Evolutionary conservation across 305 asterid species (phyloP), one percentile per base, ranked within the genome.

Genomic region (Striga hermonthica): DNA sequence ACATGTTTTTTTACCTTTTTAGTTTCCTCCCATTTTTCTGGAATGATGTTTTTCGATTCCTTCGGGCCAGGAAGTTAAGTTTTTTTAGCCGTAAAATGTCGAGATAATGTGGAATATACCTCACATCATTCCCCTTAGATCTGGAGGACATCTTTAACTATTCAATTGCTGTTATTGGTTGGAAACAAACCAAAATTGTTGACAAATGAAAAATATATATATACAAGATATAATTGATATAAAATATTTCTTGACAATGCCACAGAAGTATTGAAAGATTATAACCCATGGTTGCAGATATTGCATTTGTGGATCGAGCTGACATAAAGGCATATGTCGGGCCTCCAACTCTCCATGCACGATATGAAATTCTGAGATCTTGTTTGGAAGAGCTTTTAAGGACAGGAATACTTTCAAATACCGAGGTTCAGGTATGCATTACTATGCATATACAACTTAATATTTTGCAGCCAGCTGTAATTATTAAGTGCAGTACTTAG

Each of bases 251-350:
- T n/a, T 2, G 0, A 2, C 16, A 12, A 36, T 57, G 44, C 28
- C 62, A 22, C 31, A 57, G 7, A 34, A 35, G 36, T 34, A 57
- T 10, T 35, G 12, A 57, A 35, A 28, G 40, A 55, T 4, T 55
- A 39, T 39, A 31, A 57, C 41, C 4, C 67, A 60, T 74, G 68
- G 66, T 71, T 74, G 75, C 87, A 92, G 98, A 92, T 75, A 80
- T 92, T 58, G 98, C 98, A 57, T 92, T 92, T 69, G 96, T 92
- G 40, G 98, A 92, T 82, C 89, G 98, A 72, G 98, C 97, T 78
- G 98, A 92, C 76, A 89, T 92, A 66, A 92, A 89, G 82, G 98
- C 97, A 5, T 92, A 89, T 22, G 91, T 92, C 58, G 98, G 98
- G 16, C 98, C 98, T 65, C 98, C 98, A 74, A 86, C 98, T 34